Percentiles rank a stretch among this genome's conserved stretches.
phyloP scores from a whole-genome alignment of 1,284 basidiomycete genomes.

The Cutaneotrichosporon cutaneum region DNA sequence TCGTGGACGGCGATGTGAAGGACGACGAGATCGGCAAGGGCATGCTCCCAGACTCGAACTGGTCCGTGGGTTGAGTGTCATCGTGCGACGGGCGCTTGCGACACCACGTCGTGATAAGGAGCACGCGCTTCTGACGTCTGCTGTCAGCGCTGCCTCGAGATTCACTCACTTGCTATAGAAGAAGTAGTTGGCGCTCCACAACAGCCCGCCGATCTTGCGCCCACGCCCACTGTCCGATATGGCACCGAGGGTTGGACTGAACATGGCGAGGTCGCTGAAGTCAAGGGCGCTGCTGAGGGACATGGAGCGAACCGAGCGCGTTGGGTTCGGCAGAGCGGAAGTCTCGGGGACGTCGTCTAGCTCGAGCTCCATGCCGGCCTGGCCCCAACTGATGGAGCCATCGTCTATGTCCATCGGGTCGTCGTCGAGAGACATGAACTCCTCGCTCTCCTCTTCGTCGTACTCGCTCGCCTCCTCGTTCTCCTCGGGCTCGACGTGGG shows the following conservation, averaged over 20 bases:
- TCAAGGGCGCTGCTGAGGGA: constrained; percentile 49
- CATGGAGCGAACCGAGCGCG: constrained; percentile 2
- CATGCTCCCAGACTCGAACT: constrained; percentile 25
- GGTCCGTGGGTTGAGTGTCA: constrained; percentile 17
- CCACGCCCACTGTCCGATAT: constrained; percentile 54
- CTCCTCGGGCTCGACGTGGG: constrained; percentile 78
- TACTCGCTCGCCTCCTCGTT: constrained; percentile 58
- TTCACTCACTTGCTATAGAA: constrained; percentile 80
- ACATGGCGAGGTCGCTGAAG: constrained; percentile 19
- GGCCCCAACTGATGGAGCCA: constrained; percentile 32
- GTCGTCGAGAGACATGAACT: constrained; percentile 28
- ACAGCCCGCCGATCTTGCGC: constrained; percentile 67
- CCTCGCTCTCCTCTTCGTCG: constrained; percentile 44
- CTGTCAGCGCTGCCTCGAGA: not conserved
- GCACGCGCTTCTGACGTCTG: constrained; percentile 72
- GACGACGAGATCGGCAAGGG: constrained; percentile 41
- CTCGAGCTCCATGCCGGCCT: constrained; percentile 38
- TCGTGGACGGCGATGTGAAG: constrained; percentile 27
- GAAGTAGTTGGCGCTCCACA: constrained; percentile 98
- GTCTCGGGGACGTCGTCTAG: constrained; percentile 24
- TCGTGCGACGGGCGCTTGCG: constrained; percentile 56
- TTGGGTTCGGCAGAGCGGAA: constrained; percentile 10
- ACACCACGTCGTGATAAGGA: constrained; percentile 95
- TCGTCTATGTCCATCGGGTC: constrained; percentile 44
- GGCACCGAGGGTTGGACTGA: constrained; percentile 20